Evolutionary conservation across 2,329 filamentous ascomycete species (phyloP), one percentile per base, ranked within the genome.

Genomic region (Colletotrichum acutatum): DNA sequence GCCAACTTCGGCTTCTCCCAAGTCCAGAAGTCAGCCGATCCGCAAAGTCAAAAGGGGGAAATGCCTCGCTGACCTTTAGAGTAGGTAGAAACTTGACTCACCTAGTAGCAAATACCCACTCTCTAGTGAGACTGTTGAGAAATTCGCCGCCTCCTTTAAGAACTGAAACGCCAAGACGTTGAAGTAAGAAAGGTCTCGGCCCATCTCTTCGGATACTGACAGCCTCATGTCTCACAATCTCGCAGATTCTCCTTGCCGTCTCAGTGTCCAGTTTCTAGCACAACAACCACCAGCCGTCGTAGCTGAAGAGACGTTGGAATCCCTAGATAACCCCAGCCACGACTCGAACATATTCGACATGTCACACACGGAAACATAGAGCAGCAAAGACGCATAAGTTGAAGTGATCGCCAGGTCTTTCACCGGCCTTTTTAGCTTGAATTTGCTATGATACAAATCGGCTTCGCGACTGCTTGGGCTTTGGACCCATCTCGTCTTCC

Each of bases 371-470:
- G 9, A n/a, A 4, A 30, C 1, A 7, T 11, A 34, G 32, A 34
- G 32, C 11, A 34, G 1, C 0, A 0, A 12, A 34, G 11, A 11
- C 32, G 3, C 32, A 34, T 11, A 4, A 34, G 32, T 0, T 34
- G 11, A 34, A 60, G 57, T 24, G 7, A 64, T n/a, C 11, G 22
- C 66, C 70, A 49, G 66, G 6, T 58, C 34, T 65, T 37, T 28
- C 3, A 26, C 70, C 64, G 66, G 54, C 62, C 66, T 70, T 72
- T 7, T 63, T 63, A 28, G 58, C 65, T 68, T 60, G 58, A 59
- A 49, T 68, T 63, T 56, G 65, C 49, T 71, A 71, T 59, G 32
- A 28, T 68, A 72, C 58, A 68, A 54, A 72, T 68, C 65, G 69
- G 57, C 52, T 68, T 72, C 53, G 37, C 58, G 65, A 59, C 62